Conservation (phyloP, 1,284 basidiomycete genomes). For the Austroboletus niveus region DNA sequence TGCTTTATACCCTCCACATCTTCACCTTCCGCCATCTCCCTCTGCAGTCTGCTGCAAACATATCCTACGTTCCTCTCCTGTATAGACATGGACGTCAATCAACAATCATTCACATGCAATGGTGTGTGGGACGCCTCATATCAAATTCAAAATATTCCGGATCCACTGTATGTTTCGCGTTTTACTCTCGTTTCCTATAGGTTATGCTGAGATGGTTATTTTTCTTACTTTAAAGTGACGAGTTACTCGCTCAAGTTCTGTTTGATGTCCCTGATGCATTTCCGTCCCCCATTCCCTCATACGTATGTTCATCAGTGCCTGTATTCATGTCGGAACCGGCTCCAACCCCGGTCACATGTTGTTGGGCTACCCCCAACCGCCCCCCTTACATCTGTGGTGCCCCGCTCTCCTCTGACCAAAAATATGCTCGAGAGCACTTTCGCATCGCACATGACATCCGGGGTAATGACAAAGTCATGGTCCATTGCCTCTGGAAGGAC, state of each 20-base stretch:
- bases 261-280: background rate
- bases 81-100: no score
- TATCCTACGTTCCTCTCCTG: no score
- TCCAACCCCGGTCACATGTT: background rate
- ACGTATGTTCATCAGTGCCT: background rate
- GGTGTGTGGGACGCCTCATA: background rate
- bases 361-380: conserved; percentile 6
- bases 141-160: background rate
- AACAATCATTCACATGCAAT: background rate
- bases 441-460: conserved; percentile 14
- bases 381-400: conserved; percentile 11
- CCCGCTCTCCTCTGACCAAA: conserved; percentile 6
- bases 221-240: conserved; percentile 12
- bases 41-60: no score
- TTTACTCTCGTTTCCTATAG: background rate
- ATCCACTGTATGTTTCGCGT: background rate
- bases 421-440: conserved; percentile 11
- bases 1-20: no score
- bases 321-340: background rate
- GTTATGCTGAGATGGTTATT: background rate
- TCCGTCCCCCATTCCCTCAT: background rate
- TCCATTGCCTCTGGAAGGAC: conserved; percentile 9
- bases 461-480: conserved; percentile 15
- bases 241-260: conserved; percentile 14
- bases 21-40: no score